Conservation (phyloP, 371 early-diverging fungal species). For the Mucor indicus region DNA sequence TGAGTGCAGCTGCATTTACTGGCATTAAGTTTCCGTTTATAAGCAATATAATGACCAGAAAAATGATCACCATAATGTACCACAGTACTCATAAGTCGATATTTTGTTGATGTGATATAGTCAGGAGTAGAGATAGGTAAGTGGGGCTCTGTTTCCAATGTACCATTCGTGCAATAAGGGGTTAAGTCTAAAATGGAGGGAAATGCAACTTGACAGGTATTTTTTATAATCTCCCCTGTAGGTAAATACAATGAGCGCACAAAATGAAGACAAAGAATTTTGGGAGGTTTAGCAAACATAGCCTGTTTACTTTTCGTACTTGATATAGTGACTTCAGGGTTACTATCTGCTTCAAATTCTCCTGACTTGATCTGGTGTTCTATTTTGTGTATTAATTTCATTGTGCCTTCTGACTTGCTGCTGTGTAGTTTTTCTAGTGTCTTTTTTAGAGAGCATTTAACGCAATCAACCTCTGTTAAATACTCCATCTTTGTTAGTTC, state of each 20-base stretch:
- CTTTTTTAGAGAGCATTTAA: slow-evolving; percentile 59
- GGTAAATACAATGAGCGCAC: slow-evolving; percentile 66
- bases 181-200: slow-evolving; percentile 70
- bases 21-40: slow-evolving; percentile 54
- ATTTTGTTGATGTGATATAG: too few species aligned
- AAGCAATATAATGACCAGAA: slow-evolving; percentile 86
- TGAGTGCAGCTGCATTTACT: slow-evolving; percentile 17
- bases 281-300: slow-evolving; percentile 27
- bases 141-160: too few species aligned
- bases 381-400: slow-evolving; percentile 9
- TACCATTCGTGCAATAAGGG: slow-evolving; percentile 65
- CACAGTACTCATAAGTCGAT: slow-evolving; percentile 73
- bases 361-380: slow-evolving; percentile 5
- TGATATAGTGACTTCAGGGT: too few species aligned
- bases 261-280: slow-evolving; percentile 74
- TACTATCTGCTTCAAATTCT: slow-evolving; percentile 4
- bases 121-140: too few species aligned
- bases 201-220: slow-evolving; percentile 70
- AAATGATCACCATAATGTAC: slow-evolving; percentile 86
- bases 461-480: slow-evolving; percentile 61
- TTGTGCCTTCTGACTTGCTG: too few species aligned
- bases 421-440: slow-evolving; percentile 39
- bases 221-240: slow-evolving; percentile 69
- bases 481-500: slow-evolving; percentile 60
- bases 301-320: too few species aligned